Evolutionary conservation across 495 filamentous ascomycete species (phyloP), one percentile per base, ranked within the genome.

Genomic region (Talaromyces stipitatus): DNA sequence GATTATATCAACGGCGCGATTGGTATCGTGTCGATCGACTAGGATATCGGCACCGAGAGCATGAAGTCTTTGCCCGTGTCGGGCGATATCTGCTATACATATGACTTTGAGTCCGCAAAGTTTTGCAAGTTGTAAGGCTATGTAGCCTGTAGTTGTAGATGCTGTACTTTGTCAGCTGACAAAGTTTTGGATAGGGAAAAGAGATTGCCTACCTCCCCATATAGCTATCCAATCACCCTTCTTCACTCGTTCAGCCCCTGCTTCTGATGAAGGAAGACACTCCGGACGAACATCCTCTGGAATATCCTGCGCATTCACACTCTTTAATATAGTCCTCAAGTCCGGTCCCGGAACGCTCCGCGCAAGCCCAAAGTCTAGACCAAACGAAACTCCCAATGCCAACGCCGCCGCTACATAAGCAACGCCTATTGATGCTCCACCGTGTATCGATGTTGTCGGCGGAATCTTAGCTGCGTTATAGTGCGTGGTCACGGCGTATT

Each of bases 171-270:
- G 32, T 59, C 28, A 57, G 38, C 26, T 54, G 59, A 20, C 32
- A 54, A 20, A 7, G 3, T n/a, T 6, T 22, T 12, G 24, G 23
- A 50, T 27, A 27, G 11, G 2, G 28, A 36, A 36, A 7, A 6
- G 46, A 52, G 16, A 51, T 14, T 32, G 47, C 43, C 1, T 72
- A 79, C 84, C 85, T 61, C 84, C 85, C 85, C 85, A 89, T 12
- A 88, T 80, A 10, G 77, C 82, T 55, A 89, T 64, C 85, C 84
- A 89, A 27, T 88, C 85, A 0, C 81, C 83, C 8, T 59, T 38
- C 47, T 68, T 66, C 1, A 77, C 70, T 30, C 76, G 69, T 57
- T 82, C 81, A 10, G 66, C 59, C 11, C 66, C 60, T 8, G 54
- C 51, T 27, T 77, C 73, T 4, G 23, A 26, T 20, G 71, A 64